These are phyloP conservation scores for Metschnikowia lunata DNA, from an alignment of 805 yeast species.

Conservation along the genomic window DNA sequence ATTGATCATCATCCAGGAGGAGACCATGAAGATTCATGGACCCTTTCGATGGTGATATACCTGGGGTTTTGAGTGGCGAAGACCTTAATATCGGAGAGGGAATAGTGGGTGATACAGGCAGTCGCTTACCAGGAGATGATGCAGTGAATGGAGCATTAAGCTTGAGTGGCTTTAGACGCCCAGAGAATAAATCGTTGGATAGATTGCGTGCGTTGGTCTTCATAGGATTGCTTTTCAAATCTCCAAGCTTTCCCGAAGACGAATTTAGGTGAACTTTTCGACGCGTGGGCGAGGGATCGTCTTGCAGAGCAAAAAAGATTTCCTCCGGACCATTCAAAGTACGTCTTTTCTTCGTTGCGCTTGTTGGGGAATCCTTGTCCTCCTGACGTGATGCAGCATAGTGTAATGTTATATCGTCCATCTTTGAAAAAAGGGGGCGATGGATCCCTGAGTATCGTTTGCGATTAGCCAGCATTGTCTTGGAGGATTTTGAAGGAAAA, in stretches of 20 bases:
- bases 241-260: neutral
- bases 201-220: neutral
- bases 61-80: conserved; percentile 12
- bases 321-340: conserved; percentile 43
- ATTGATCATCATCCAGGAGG: conserved; percentile 20
- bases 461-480: conserved; percentile 5
- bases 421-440: conserved; percentile 30
- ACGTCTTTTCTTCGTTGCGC: conserved; percentile 32
- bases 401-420: conserved; percentile 49
- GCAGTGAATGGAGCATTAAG: conserved; percentile 2
- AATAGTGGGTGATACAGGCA: neutral
- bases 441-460: conserved; percentile 34
- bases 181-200: conserved; percentile 6
- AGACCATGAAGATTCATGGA: conserved; percentile 34
- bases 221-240: neutral
- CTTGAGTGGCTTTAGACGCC: conserved; percentile 6
- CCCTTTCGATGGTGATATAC: conserved; percentile 40
- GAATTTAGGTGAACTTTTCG: conserved; percentile 1
- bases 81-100: conserved; percentile 1
- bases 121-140: neutral
- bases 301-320: conserved; percentile 15
- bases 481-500: neutral
- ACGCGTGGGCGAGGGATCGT: conserved; percentile 16
- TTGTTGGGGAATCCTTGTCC: conserved; percentile 6
- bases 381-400: conserved; percentile 37